These are phyloP conservation scores for Coemansia sp. DNA, from an alignment of 192 early-diverging fungal species.

Conservation along the genomic window DNA sequence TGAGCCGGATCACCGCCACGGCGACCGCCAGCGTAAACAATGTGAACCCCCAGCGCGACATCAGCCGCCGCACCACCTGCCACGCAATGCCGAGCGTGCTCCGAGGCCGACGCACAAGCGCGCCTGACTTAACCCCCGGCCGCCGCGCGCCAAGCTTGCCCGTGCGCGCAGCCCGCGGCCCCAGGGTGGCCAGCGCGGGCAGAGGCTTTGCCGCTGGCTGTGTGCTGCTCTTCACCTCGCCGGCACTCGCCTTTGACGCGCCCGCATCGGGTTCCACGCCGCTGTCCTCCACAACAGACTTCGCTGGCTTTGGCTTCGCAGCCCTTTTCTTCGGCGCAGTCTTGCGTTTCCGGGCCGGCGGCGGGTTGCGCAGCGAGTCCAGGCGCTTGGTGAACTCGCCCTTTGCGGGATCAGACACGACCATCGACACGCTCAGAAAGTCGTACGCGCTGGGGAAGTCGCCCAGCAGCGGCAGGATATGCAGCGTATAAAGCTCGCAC, in stretches of 20 bases:
- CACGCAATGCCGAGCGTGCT: constrained; percentile 23
- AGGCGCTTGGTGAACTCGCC: constrained; percentile 29
- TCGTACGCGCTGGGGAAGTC: constrained; percentile 39
- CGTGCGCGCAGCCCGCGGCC: neutral
- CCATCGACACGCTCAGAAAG: constrained; percentile 16
- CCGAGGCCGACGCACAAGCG: constrained; percentile 23
- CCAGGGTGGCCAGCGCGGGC: neutral
- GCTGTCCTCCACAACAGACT: neutral
- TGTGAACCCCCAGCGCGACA: constrained; percentile 49
- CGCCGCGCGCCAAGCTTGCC: neutral
- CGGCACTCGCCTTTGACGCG: too few relatives aligned
- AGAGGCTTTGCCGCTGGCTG: too few relatives aligned
- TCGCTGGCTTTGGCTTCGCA: neutral
- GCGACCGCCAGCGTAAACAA: constrained; percentile 41
- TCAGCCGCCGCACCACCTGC: constrained; percentile 39
- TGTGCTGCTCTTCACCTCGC: too few relatives aligned
- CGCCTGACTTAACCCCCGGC: constrained; percentile 4
- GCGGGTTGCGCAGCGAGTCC: constrained; percentile 36
- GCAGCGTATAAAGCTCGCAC: constrained; percentile 48
- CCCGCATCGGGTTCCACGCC: too few relatives aligned
- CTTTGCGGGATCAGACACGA: constrained; percentile 20
- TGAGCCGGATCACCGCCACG: constrained; percentile 36
- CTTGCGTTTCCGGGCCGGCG: neutral
- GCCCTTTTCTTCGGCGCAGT: constrained; percentile 10
- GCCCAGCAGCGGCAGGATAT: constrained; percentile 43